Evolutionary conservation across 169 alveolate species (phyloP).

Genomic region (Cryptosporidium felis): DNA sequence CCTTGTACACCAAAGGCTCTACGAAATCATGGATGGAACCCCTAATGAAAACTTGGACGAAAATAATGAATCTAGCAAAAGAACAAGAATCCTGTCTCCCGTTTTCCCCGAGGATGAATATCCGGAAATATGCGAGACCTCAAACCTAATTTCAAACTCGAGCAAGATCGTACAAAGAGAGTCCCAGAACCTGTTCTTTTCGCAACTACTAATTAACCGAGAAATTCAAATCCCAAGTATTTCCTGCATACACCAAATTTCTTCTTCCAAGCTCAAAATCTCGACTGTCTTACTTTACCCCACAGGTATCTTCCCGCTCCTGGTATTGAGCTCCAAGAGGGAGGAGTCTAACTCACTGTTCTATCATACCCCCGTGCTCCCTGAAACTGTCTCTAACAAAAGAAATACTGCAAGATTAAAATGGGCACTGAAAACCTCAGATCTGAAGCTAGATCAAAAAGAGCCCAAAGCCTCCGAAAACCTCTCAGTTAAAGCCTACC

Average conservation of each 20-base stretch:
- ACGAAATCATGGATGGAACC: constrained; percentile 79
- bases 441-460: background rate
- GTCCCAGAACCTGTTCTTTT: background rate
- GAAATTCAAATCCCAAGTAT: background rate
- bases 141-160: background rate
- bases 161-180: constrained; percentile 35
- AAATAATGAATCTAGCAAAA: background rate
- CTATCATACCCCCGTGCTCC: background rate
- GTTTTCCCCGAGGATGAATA: background rate
- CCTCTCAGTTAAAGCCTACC: too few species aligned
- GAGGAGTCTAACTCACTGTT: too few species aligned
- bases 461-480: background rate
- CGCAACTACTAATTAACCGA: background rate
- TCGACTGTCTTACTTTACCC: constrained; percentile 4
- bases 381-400: background rate
- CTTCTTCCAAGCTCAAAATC: background rate
- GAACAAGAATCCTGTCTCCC: background rate
- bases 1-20: constrained; percentile 85
- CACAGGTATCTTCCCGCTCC: background rate
- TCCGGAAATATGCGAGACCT: background rate
- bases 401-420: background rate
- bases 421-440: background rate
- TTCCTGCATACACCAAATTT: background rate
- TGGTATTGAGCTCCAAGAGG: too few species aligned
- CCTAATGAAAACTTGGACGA: background rate